Percentiles rank a stretch among this genome's conserved stretches.
Conservation (phyloP, 768 basidiomycete species). For the Glaciozyma martinii region DNA sequence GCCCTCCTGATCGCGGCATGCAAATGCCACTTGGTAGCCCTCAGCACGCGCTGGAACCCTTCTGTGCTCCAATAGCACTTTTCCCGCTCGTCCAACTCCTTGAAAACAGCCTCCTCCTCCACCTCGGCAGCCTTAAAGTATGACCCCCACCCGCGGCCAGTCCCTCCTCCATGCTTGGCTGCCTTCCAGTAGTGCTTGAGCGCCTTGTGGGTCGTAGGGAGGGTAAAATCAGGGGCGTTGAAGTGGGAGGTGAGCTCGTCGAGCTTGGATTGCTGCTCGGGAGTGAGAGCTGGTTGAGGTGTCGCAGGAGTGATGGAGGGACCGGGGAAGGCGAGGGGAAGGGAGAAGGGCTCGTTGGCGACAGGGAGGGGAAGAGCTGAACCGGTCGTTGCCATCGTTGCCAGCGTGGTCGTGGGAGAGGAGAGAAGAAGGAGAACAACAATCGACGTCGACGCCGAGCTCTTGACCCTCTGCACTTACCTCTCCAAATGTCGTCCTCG, state of each 20-base stretch:
- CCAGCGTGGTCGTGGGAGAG: no score
- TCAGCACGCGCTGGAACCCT: slow-evolving; percentile 56
- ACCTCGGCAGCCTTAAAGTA: not conserved
- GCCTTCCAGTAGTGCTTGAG: slow-evolving; percentile 16
- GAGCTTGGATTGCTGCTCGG: slow-evolving; percentile 26
- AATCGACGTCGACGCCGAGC: not conserved
- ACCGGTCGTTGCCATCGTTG: not conserved
- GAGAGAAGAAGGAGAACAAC: not conserved
- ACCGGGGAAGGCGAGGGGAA: slow-evolving; percentile 19
- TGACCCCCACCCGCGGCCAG: slow-evolving; percentile 30
- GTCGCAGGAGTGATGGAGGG: slow-evolving; percentile 7
- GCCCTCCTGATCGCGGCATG: slow-evolving; percentile 53
- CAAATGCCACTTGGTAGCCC: slow-evolving; percentile 65
- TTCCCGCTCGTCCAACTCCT: slow-evolving; percentile 25
- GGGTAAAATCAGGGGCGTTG: slow-evolving; percentile 20
- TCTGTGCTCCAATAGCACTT: slow-evolving; percentile 32
- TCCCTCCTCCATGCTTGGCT: slow-evolving; percentile 16
- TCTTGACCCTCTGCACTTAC: no score
- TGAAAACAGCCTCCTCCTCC: not conserved
- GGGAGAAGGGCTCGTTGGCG: slow-evolving; percentile 4
- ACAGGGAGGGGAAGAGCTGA: not conserved
- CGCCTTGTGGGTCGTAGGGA: slow-evolving; percentile 25
- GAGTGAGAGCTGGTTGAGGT: slow-evolving; percentile 11
- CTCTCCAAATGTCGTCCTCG: no score
- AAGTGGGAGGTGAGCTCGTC: slow-evolving; percentile 26